Base-by-base conservation (phyloP, 345 rosid species). In the Salix dunnii region DNA sequence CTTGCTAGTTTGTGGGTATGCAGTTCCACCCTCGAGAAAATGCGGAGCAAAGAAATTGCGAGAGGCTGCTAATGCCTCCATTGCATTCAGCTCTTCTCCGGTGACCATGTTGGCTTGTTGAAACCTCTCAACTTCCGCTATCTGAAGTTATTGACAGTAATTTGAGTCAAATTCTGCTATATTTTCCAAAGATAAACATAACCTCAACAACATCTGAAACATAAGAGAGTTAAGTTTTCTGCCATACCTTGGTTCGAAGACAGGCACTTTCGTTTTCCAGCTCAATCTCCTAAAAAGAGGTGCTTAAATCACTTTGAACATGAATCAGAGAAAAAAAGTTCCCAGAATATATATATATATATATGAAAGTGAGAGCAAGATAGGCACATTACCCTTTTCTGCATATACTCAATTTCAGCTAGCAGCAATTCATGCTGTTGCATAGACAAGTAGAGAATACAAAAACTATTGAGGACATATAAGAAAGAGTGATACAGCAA, bases 391-490 rank as follows among this genome's bases (percentile, higher is more conserved):
- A 96, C 99, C 91, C 96, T 88, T 87, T 94, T 96, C 84, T 94
- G 98, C 82, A 82, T 25, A 72, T 87, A 94, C 85, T 96, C 99
- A 55, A 94, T 96, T 82, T 96, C 99, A 69, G 90, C 94, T 36
- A 92, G 94, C 84, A 94, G 84, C 91, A 92, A 87, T 82, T 96
- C 99, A 80, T 96, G 97, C 99, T 96, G 92, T 84, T 33, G 35
- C 65, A 78, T 51, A 31, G 25, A 74, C 61, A 67, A 76, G 62
- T 23, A n/a, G 63, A 58, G 13, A 55, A 7, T 0, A 64, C 5
- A 64, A 27, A 28, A 28, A 30, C 7, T 2, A 62, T 27, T 62
- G 0, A 62, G 31, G 18, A 23, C 35, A 27, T 62, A 28, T 27
- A 62, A 27, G 3, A 12, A 25, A 27, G 35, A 10, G 3, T 62